A percentile compares a stretch with the other conserved stretches of the same genome.
phyloP scores from a whole-genome alignment of 441 rosid genomes.

The Jatropha podagrica region DNA sequence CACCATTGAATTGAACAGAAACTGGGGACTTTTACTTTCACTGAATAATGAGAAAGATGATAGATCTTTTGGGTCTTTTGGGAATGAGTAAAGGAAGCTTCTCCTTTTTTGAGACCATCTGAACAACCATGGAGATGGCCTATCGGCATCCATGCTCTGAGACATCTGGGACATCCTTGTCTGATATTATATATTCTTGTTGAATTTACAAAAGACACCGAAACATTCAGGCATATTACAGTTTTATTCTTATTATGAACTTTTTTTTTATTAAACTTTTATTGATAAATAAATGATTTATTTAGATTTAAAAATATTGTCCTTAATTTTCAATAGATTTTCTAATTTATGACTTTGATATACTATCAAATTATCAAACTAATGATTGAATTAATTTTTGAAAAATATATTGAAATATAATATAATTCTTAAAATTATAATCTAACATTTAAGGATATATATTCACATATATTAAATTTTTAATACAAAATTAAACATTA shows the following conservation, averaged over 20 bases:
- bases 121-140: conserved; percentile 1
- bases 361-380: too few relatives aligned
- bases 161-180: not conserved
- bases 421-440: too few relatives aligned
- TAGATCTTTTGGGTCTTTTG: not conserved
- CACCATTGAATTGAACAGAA: not conserved
- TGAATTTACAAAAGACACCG: not conserved
- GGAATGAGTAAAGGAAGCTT: not conserved
- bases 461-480: too few relatives aligned
- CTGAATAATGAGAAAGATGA: not conserved
- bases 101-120: not conserved
- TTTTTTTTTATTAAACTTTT: too few relatives aligned
- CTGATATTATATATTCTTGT: not conserved
- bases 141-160: not conserved
- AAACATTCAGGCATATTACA: not conserved
- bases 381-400: too few relatives aligned
- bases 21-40: conserved; percentile 13
- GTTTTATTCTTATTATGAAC: not conserved
- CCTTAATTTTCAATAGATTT: too few relatives aligned
- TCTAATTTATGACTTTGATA: too few relatives aligned
- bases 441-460: too few relatives aligned
- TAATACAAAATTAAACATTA: too few relatives aligned
- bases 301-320: too few relatives aligned
- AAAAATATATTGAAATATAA: too few relatives aligned
- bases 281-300: too few relatives aligned